Base-by-base conservation (phyloP, 2,329 filamentous ascomycete species). In the Aspergillus bombycis region DNA sequence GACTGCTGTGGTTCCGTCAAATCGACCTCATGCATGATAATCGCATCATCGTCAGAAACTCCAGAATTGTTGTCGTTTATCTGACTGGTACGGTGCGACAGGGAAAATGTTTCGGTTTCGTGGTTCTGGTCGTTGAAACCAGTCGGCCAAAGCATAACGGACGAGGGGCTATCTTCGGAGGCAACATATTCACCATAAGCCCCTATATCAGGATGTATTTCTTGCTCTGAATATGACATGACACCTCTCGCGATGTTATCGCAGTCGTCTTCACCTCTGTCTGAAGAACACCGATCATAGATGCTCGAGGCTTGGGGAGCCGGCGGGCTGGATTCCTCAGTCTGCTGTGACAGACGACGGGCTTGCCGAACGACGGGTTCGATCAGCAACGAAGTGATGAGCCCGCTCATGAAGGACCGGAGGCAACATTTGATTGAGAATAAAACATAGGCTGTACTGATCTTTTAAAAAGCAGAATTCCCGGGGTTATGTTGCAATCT, bases 331-430 rank as follows among this genome's bases (percentile, higher is more conserved):
- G 68, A 45, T 60, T 62, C 55, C 41, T 32, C 45, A 32, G 68
- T 56, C 53, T 67, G 72, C 56, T 64, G 67, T 41, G 79, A 79
- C 63, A 78, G 75, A 64, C 76, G 78, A 65, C 77, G 75, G 66
- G 78, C 77, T 73, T 78, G 76, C 66, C 79, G 78, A 66, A 81
- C 70, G 66, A 79, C 77, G 56, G 79, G 75, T 68, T 81, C 80
- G 63, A 79, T 77, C 55, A 82, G 70, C 62, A 80, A 75, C 46
- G 80, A 80, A 34, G 74, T 74, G 58, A 82, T 74, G 57, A 79
- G 79, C 69, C 77, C 75, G 72, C 75, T 82, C 80, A 83, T 83
- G 75, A 71, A 75, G 70, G 69, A 68, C 68, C 65, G 58, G 36
- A 65, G 61, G 43, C 57, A 64, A 65, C 71, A 68, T 66, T 58